These are phyloP conservation scores for Trichoderma sp. DNA, from an alignment of 2,329 filamentous ascomycete genomes.

Conservation along the genomic window DNA sequence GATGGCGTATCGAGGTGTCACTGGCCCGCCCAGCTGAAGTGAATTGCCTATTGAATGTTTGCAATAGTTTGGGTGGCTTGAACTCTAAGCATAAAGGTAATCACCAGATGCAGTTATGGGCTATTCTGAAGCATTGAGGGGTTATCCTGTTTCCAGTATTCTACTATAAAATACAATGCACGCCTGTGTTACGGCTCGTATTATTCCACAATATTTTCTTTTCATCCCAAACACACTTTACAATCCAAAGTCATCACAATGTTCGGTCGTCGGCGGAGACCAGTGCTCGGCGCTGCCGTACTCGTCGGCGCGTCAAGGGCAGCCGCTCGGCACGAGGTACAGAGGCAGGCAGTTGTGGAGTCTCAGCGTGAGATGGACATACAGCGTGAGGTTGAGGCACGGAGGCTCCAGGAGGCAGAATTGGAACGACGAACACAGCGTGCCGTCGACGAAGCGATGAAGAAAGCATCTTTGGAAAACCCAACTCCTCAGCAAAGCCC, in stretches of 20 bases:
- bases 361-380: not conserved
- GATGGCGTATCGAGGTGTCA: not conserved
- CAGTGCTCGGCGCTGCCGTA: constrained; percentile 3
- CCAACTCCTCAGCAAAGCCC: not conserved
- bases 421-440: not conserved
- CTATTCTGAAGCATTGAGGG: not conserved
- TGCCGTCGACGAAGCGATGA: not conserved
- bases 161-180: not conserved
- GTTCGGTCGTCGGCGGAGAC: not conserved
- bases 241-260: not conserved
- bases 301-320: not conserved
- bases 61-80: not conserved
- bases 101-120: no score
- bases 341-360: not conserved
- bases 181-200: not conserved
- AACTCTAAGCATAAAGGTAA: not conserved
- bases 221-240: not conserved
- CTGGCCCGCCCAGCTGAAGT: not conserved
- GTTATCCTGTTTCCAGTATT: not conserved
- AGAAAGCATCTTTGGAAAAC: not conserved
- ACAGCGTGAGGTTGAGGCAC: not conserved
- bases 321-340: not conserved
- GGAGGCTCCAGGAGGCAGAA: not conserved
- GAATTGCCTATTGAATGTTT: not conserved
- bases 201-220: not conserved